Evolutionary conservation across 768 basidiomycete species (phyloP), one percentile per base, ranked within the genome.

Genomic region (Lepiota venenata): DNA sequence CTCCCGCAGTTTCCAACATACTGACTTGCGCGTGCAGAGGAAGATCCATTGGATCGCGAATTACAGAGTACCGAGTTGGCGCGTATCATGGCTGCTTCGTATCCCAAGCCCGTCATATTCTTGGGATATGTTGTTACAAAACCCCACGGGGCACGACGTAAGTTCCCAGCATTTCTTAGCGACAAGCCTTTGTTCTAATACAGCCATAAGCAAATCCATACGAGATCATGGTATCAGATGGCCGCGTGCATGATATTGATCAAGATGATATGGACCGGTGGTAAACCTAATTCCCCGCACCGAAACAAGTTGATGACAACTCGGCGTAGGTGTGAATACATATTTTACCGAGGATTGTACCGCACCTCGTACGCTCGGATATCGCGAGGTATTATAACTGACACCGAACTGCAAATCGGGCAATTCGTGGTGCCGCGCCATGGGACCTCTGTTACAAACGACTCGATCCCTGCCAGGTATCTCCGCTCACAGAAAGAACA

Each of bases 401-500:
- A 96, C 63, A 95, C 93, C 1, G 92, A 95, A 63, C 76, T 93
- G 48, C 93, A 93, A 69, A 82, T 95, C 36, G 92, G 85, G 10
- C 91, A 90, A 66, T 95, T 93, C 63, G 77, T 88, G 46, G 65
- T 94, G 3, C 91, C 91, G 0, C 76, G 71, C 43, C 75, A 83
- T 51, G 85, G 81, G 0, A 61, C 66, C 56, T 64, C 65, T 15
- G 78, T 84, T 3, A 71, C 72, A 20, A 81, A 91, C 60, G 83
- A 88, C 16, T 76, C 82, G 0, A 67, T 77, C 46, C 72, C 76
- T 15, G 84, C 87, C 2, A 77, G 87, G 45, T 90, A 93, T 66
- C 66, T 84, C 48, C 81, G 89, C 42, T 72, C 81, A 1, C 76
- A 69, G 56, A 91, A 91, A 61, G 84, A 87, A 58, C 78, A 80